Evolutionary conservation across 192 early-diverging fungal genomes (phyloP).

Genomic region (Coemansia sp.): DNA sequence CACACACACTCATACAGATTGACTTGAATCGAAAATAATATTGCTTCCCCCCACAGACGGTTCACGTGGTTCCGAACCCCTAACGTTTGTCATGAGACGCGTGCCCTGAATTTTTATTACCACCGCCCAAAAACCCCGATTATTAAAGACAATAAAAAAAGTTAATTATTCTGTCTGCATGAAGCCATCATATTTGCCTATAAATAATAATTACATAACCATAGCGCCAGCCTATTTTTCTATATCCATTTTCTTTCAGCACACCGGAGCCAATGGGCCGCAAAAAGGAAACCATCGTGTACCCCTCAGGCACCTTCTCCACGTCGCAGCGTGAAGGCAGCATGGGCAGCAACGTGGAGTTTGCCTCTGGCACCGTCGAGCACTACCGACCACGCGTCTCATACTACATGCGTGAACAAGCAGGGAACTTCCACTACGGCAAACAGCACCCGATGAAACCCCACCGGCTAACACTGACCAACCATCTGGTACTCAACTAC

Average conservation of each 20-base stretch:
- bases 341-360: slow-evolving; percentile 29
- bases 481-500: slow-evolving; percentile 92
- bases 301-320: slow-evolving; percentile 42
- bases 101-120: neutral
- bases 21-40: neutral
- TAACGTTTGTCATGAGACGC: neutral
- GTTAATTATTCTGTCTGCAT: too few species aligned
- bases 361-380: slow-evolving; percentile 31
- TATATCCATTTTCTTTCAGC: neutral
- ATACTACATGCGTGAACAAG: slow-evolving; percentile 76
- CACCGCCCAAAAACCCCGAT: neutral
- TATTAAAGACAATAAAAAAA: neutral
- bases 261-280: slow-evolving; percentile 32
- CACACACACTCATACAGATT: too few species aligned
- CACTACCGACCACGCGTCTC: slow-evolving; percentile 69
- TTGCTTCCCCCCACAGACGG: neutral
- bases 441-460: slow-evolving; percentile 87
- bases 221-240: too few species aligned
- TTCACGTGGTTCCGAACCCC: neutral
- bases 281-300: slow-evolving; percentile 46
- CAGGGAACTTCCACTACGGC: slow-evolving; percentile 82
- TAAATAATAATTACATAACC: too few species aligned
- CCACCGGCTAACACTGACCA: slow-evolving; percentile 90
- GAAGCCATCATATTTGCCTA: too few species aligned
- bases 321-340: slow-evolving; percentile 34